Conservation (phyloP, 2,329 filamentous ascomycete species). For the Aspergillus ruber region DNA sequence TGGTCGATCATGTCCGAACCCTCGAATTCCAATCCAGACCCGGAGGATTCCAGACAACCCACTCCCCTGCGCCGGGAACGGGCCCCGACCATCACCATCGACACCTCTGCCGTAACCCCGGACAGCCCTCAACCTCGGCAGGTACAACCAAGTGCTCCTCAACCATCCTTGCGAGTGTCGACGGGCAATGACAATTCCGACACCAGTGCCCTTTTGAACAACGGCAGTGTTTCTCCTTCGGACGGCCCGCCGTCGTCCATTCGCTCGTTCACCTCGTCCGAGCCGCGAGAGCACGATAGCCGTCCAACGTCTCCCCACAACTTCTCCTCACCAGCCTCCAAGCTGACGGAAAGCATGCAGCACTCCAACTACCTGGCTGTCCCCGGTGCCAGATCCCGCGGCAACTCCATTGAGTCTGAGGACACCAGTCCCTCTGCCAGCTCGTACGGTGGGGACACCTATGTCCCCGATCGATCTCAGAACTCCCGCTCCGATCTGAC, state of each 20-base stretch:
- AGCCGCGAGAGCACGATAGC: conserved; percentile 49
- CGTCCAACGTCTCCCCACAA: conserved; percentile 63
- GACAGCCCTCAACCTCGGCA: conserved; percentile 29
- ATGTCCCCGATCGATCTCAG: conserved; percentile 40
- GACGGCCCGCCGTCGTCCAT: conserved; percentile 50
- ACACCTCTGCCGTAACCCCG: conserved; percentile 46
- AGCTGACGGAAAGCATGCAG: conserved; percentile 44
- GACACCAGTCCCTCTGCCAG: conserved; percentile 48
- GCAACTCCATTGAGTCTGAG: conserved; percentile 59
- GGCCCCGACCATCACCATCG: conserved; percentile 52
- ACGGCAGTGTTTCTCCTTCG: conserved; percentile 34
- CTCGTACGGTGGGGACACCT: conserved; percentile 50
- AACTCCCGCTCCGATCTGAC: conserved; percentile 38
- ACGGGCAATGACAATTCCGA: conserved; percentile 30
- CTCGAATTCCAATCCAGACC: conserved; percentile 10
- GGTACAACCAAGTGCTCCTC: conserved; percentile 28
- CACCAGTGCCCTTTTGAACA: conserved; percentile 22
- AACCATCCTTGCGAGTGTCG: conserved; percentile 31
- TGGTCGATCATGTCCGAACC: conserved; percentile 26
- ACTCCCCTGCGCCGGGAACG: conserved; percentile 36
- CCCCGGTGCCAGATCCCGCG: conserved; percentile 56
- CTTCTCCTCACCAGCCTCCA: conserved; percentile 56
- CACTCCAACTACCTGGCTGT: conserved; percentile 56
- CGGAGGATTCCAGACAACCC: conserved; percentile 20
- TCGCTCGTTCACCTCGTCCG: conserved; percentile 51